These are phyloP conservation scores for Dothideomycetes sp. DNA, from an alignment of 2,329 filamentous ascomycete genomes.

Conservation along the genomic window DNA sequence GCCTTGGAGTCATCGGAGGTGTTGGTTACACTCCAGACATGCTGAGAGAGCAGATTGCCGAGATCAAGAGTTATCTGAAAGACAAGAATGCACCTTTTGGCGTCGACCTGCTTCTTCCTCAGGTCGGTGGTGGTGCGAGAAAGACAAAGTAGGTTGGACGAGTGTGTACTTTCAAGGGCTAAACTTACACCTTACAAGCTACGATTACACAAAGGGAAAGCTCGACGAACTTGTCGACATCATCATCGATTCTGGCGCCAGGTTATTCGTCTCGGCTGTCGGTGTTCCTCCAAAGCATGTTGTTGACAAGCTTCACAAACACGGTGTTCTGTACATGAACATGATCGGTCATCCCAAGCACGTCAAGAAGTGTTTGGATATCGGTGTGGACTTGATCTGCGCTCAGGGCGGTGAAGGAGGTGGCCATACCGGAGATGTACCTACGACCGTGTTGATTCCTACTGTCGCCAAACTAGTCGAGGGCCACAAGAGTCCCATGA, in stretches of 20 bases:
- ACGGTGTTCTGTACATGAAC: constrained; percentile 96
- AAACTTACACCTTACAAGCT: constrained; percentile 47
- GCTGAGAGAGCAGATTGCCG: constrained; percentile 87
- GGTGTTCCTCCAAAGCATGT: constrained; percentile 82
- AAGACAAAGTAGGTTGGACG: constrained; percentile 57
- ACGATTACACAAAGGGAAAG: constrained; percentile 99
- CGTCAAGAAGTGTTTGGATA: constrained; percentile 87
- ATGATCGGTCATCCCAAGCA: constrained; percentile 99
- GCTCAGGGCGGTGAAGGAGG: constrained; percentile 97
- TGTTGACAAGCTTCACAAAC: constrained; percentile 80
- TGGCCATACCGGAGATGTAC: constrained; percentile 85
- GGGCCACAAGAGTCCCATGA: constrained; percentile 77
- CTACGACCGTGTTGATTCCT: constrained; percentile 85
- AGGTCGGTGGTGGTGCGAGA: constrained; percentile 86
- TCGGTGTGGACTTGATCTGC: constrained; percentile 93
- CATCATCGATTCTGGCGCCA: constrained; percentile 83
- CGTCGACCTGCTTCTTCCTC: constrained; percentile 84
- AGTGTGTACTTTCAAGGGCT: neutral
- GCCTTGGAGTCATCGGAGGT: constrained; percentile 91
- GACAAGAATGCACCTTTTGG: constrained; percentile 95
- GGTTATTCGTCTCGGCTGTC: constrained; percentile 93
- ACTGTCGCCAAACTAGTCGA: constrained; percentile 75
- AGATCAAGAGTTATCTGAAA: constrained; percentile 77
- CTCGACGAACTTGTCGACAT: constrained; percentile 83
- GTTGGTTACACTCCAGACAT: constrained; percentile 95